phyloP scores from a whole-genome alignment of 2,329 filamentous ascomycete genomes.

The Calonectria leucothoes region DNA sequence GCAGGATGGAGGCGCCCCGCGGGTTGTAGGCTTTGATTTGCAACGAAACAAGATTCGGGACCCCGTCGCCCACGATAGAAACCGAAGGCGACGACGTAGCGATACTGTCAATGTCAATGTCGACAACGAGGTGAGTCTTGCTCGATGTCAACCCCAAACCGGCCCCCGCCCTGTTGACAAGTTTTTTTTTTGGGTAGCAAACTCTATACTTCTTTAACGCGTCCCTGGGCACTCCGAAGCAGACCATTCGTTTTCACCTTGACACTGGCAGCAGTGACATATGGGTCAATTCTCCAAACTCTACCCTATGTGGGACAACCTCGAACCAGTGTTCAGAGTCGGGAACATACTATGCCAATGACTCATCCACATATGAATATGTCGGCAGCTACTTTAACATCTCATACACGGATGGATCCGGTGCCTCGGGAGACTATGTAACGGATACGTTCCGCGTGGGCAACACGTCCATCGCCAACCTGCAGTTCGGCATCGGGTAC shows the following conservation, averaged over 20 bases:
- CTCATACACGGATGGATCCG: slow-evolving; percentile 84
- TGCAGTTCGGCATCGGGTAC: slow-evolving; percentile 83
- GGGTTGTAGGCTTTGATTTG: slow-evolving; percentile 59
- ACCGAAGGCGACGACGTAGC: slow-evolving; percentile 55
- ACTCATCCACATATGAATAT: slow-evolving; percentile 81
- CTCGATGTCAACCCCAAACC: background rate
- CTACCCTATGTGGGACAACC: slow-evolving; percentile 65
- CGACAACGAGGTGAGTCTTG: slow-evolving; percentile 64
- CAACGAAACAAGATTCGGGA: slow-evolving; percentile 51
- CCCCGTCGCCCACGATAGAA: slow-evolving; percentile 57
- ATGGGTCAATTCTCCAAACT: slow-evolving; percentile 76
- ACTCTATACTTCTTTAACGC: slow-evolving; percentile 74
- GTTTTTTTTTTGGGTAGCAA: slow-evolving; percentile 58
- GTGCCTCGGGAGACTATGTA: slow-evolving; percentile 82
- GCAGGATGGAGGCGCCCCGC: slow-evolving; percentile 47
- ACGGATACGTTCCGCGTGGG: slow-evolving; percentile 77
- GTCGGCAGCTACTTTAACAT: slow-evolving; percentile 86
- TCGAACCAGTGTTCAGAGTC: slow-evolving; percentile 66
- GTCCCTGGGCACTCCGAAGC: slow-evolving; percentile 71
- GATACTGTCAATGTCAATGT: slow-evolving; percentile 57
- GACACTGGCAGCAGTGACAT: slow-evolving; percentile 78
- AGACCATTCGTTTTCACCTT: slow-evolving; percentile 68
- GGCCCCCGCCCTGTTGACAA: background rate
- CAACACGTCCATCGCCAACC: slow-evolving; percentile 59
- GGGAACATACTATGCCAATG: slow-evolving; percentile 76